phyloP scores from a whole-genome alignment of 768 basidiomycete genomes.

The Kondoa subrosea region DNA sequence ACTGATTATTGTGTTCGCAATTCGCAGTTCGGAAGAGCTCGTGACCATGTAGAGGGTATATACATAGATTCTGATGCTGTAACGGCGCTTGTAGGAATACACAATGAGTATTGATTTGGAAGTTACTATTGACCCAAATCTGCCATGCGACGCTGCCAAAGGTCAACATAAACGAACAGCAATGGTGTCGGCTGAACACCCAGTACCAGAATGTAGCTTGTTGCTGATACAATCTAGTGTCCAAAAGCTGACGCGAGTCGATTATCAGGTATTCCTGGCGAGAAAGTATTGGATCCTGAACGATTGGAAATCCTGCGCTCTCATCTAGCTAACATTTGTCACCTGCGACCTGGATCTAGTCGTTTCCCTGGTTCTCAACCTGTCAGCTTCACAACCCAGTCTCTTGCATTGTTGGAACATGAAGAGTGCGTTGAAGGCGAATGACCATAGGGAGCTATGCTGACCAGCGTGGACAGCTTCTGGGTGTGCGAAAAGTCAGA shows the following conservation, averaged over 20 bases:
- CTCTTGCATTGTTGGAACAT: slow-evolving; percentile 57
- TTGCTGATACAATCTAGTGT: too few species aligned
- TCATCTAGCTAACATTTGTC: slow-evolving; percentile 24
- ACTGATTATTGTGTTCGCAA: too few species aligned
- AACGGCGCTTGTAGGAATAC: too few species aligned
- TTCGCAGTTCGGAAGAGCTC: background rate
- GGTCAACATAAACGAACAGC: too few species aligned
- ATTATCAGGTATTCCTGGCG: slow-evolving; percentile 27
- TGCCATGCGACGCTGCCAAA: too few species aligned
- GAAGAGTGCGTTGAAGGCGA: slow-evolving; percentile 49
- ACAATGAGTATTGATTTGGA: too few species aligned
- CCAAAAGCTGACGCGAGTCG: too few species aligned
- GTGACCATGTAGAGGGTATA: background rate
- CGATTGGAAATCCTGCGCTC: slow-evolving; percentile 18
- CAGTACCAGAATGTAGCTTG: slow-evolving; percentile 4
- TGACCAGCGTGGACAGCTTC: slow-evolving; percentile 42
- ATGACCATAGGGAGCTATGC: background rate
- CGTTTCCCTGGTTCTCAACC: slow-evolving; percentile 96
- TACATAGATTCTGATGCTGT: too few species aligned
- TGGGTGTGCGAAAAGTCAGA: slow-evolving; percentile 99
- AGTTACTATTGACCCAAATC: too few species aligned
- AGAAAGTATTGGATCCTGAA: slow-evolving; percentile 17
- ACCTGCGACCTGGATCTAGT: background rate
- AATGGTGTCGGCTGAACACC: too few species aligned
- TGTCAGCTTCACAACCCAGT: slow-evolving; percentile 60